Percentiles rank a stretch among this genome's conserved stretches.
phyloP scores from a whole-genome alignment of 768 basidiomycete species.

The Calocybe indica region DNA sequence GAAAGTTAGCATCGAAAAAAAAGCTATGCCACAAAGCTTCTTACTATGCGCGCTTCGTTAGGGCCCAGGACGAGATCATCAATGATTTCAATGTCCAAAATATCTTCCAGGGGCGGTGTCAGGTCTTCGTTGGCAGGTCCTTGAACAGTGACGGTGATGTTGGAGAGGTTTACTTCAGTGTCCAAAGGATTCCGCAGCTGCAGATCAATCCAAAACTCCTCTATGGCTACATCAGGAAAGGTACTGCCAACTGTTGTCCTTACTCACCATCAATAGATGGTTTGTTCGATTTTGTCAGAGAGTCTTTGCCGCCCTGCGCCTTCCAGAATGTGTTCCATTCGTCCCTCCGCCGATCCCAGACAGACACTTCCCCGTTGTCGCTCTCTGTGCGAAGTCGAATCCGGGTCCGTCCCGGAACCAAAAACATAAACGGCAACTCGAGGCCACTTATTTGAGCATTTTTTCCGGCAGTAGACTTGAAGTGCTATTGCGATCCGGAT shows the following conservation, averaged over 20 bases:
- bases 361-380: conserved; percentile 30
- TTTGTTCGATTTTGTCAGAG: conserved; percentile 47
- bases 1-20: neutral
- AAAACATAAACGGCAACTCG: conserved; percentile 63
- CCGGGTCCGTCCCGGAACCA: conserved; percentile 47
- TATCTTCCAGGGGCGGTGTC: conserved; percentile 24
- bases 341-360: conserved; percentile 64
- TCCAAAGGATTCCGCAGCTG: conserved; percentile 67
- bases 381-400: conserved; percentile 52
- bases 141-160: conserved; percentile 50
- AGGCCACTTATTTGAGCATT: conserved; percentile 37
- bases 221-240: conserved; percentile 27
- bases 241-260: neutral
- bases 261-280: conserved; percentile 58
- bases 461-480: conserved; percentile 51
- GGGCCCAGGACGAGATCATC: conserved; percentile 57
- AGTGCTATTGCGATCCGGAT: conserved; percentile 48
- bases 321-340: conserved; percentile 61
- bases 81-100: conserved; percentile 53
- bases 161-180: conserved; percentile 62
- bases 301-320: conserved; percentile 44
- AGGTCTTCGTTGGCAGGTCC: conserved; percentile 25
- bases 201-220: conserved; percentile 74
- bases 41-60: conserved; percentile 60
- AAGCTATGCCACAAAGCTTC: conserved; percentile 7